Evolutionary conservation across 306 rosid species (phyloP).

Genomic region (Dryas octopetala): DNA sequence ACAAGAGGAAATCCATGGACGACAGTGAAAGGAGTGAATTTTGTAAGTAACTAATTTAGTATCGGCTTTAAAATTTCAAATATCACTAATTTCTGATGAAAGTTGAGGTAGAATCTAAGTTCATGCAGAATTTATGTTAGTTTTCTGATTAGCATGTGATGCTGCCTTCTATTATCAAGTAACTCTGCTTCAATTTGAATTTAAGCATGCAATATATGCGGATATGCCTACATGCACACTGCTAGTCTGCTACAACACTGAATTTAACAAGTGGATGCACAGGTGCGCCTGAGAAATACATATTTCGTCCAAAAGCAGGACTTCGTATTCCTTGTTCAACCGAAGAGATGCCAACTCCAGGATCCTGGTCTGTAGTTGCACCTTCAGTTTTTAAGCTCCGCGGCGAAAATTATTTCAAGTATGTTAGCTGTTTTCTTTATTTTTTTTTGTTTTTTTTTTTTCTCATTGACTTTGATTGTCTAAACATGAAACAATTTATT

Average conservation of each 20-base stretch:
- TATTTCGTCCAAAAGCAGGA: constrained; percentile 65
- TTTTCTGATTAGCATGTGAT: not conserved
- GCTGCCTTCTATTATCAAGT: not conserved
- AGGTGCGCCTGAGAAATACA: constrained; percentile 69
- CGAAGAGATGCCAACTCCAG: constrained; percentile 46
- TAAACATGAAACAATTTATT: constrained; percentile 19
- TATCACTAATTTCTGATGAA: not conserved
- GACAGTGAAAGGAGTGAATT: constrained; percentile 40
- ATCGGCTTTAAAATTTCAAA: not conserved
- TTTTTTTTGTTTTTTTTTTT: constrained; percentile 3
- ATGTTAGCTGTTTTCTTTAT: constrained; percentile 31
- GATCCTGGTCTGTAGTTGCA: constrained; percentile 67
- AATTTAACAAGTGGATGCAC: constrained; percentile 16
- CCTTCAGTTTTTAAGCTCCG: constrained; percentile 85
- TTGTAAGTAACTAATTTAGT: constrained; percentile 39
- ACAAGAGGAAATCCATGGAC: constrained; percentile 63
- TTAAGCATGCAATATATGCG: not conserved
- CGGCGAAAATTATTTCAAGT: constrained; percentile 73
- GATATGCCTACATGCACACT: no score
- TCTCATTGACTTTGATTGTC: constrained; percentile 4
- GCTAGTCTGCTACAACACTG: not conserved
- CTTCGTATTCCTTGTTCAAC: constrained; percentile 50
- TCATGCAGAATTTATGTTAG: not conserved
- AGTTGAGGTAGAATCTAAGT: not conserved
- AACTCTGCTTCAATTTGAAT: not conserved